These are phyloP conservation scores for Aspergillus fumigatus DNA, from an alignment of 2,329 filamentous ascomycete genomes.

Conservation along the genomic window DNA sequence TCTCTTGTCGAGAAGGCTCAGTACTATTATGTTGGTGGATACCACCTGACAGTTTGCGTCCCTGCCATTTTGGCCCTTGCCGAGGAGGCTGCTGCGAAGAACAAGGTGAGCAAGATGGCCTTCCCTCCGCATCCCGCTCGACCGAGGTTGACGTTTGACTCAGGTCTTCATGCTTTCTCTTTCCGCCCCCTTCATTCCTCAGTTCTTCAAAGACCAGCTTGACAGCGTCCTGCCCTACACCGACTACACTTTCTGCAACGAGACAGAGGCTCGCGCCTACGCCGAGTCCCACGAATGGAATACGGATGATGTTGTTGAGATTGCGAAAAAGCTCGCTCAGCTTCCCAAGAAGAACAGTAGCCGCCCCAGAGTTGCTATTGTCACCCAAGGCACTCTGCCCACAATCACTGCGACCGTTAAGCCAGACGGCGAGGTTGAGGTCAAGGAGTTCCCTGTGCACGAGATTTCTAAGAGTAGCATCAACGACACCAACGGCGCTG, in stretches of 20 bases:
- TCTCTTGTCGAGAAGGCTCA: constrained; percentile 81
- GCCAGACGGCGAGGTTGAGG: constrained; percentile 58
- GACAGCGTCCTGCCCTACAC: constrained; percentile 85
- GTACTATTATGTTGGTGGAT: constrained; percentile 90
- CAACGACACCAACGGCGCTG: constrained; percentile 93
- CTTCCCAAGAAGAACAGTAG: constrained; percentile 87
- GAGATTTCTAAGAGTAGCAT: constrained; percentile 73
- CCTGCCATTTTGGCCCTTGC: constrained; percentile 84
- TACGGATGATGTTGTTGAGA: constrained; percentile 74
- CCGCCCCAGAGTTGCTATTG: constrained; percentile 78
- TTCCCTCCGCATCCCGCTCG: background rate
- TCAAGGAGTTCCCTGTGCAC: constrained; percentile 77
- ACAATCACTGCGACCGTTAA: constrained; percentile 76
- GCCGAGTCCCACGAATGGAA: constrained; percentile 73
- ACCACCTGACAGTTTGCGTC: constrained; percentile 94
- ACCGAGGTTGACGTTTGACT: constrained; percentile 5
- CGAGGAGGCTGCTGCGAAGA: constrained; percentile 78
- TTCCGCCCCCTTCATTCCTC: constrained; percentile 89
- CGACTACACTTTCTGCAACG: constrained; percentile 95
- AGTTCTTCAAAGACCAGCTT: constrained; percentile 96
- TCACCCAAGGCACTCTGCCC: constrained; percentile 91
- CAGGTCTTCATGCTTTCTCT: constrained; percentile 80
- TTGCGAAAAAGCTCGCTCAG: constrained; percentile 79
- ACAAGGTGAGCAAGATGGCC: constrained; percentile 60
- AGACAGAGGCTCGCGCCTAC: constrained; percentile 87